These are phyloP conservation scores for Otatea glauca DNA, from an alignment of 176 grass and related monocot genomes.

Conservation along the genomic window DNA sequence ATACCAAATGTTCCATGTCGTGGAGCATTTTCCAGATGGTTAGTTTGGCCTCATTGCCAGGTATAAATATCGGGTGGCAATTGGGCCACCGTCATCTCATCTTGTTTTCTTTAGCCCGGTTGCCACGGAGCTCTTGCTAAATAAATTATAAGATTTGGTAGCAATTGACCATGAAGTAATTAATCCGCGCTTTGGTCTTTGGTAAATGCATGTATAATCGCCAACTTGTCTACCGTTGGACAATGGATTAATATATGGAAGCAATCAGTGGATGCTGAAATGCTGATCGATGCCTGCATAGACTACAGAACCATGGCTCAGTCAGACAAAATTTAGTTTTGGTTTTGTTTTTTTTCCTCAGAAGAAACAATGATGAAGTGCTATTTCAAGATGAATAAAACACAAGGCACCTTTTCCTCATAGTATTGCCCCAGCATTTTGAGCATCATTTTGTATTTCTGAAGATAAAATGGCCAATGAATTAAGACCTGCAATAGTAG, in stretches of 20 bases:
- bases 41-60: no score
- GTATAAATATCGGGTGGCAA: not conserved
- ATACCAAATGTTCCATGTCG: no score
- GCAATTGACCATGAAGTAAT: conserved; percentile 15
- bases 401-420: not conserved
- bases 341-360: not conserved
- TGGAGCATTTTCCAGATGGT: no score
- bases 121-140: not conserved
- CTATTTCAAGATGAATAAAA: not conserved
- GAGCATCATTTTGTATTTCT: not conserved
- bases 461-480: not conserved
- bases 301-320: not conserved
- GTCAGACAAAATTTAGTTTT: not conserved
- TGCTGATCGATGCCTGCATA: conserved; percentile 7
- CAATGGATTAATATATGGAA: not conserved
- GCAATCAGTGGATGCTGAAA: conserved; percentile 26
- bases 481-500: not conserved
- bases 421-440: not conserved
- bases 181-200: conserved; percentile 7
- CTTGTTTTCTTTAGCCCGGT: not conserved
- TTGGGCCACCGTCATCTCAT: not conserved
- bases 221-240: not conserved
- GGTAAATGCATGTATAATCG: conserved; percentile 19
- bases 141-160: not conserved
- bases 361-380: not conserved